Evolutionary conservation across 2,329 filamentous ascomycete genomes (phyloP).

Genomic region (Botrytis squamosa): DNA sequence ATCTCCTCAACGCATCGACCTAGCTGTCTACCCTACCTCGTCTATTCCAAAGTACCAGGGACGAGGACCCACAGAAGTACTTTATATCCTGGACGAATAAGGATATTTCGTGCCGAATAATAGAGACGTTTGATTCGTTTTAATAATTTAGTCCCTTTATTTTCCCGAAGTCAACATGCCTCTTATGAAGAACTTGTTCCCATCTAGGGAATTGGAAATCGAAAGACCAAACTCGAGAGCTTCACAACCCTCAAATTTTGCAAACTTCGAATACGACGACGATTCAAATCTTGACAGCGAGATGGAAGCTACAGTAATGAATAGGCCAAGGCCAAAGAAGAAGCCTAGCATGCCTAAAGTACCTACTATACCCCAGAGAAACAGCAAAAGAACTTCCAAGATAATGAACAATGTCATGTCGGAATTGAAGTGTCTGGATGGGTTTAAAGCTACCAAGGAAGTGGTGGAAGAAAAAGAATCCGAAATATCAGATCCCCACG

Average conservation of each 20-base stretch:
- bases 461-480: conserved; percentile 23
- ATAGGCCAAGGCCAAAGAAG: conserved; percentile 30
- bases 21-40: conserved; percentile 1
- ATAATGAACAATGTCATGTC: conserved; percentile 34
- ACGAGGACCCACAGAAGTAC: conserved; percentile 15
- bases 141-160: conserved; percentile 16
- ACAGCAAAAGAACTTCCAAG: conserved; percentile 32
- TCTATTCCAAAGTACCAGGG: neutral
- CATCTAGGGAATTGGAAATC: conserved; percentile 26
- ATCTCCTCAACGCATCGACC: conserved; percentile 9
- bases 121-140: conserved; percentile 9
- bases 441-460: conserved; percentile 25
- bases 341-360: conserved; percentile 26
- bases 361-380: conserved; percentile 33
- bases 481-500: conserved; percentile 46
- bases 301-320: conserved; percentile 36
- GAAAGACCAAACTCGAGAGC: conserved; percentile 14
- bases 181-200: conserved; percentile 32
- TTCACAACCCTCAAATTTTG: conserved; percentile 26
- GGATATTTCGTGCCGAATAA: conserved; percentile 17
- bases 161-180: conserved; percentile 27
- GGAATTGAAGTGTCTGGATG: conserved; percentile 35
- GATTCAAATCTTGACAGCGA: conserved; percentile 33
- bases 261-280: conserved; percentile 31
- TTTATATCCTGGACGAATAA: conserved; percentile 21